Evolutionary conservation across 176 grass and related monocot species (phyloP).

Genomic region (Triticum timopheevii): DNA sequence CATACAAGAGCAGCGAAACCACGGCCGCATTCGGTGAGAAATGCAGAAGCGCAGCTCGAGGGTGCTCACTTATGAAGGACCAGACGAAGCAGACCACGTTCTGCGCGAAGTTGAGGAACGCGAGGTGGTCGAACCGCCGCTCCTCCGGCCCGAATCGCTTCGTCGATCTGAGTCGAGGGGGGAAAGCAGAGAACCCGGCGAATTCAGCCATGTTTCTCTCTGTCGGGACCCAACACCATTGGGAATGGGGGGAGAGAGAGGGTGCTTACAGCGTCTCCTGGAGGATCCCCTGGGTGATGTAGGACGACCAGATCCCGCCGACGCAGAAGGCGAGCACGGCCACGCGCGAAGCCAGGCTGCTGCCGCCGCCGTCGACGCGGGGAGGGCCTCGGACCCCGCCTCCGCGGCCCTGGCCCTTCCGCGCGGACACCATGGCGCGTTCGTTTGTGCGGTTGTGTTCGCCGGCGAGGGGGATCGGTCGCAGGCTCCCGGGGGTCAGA

Average conservation of each 20-base stretch:
- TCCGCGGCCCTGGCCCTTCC: conserved; percentile 24
- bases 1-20: background rate
- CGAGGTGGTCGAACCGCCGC: conserved; percentile 84
- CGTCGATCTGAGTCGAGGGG: conserved; percentile 62
- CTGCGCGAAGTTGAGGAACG: conserved; percentile 95
- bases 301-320: conserved; percentile 90
- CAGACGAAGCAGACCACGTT: conserved; percentile 85
- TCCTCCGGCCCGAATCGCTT: conserved; percentile 87
- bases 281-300: conserved; percentile 93
- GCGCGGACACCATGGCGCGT: conserved; percentile 43
- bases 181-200: background rate
- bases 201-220: background rate
- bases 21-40: background rate
- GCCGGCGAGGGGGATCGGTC: background rate
- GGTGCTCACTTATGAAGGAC: conserved; percentile 86
- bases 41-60: background rate
- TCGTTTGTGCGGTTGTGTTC: background rate
- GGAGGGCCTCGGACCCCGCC: conserved; percentile 4
- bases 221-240: background rate
- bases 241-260: background rate
- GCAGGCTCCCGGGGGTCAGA: background rate
- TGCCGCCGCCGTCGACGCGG: conserved; percentile 15
- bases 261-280: conserved; percentile 83
- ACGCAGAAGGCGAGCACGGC: conserved; percentile 87
- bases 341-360: conserved; percentile 44